phyloP scores from a whole-genome alignment of 306 rosid genomes.

The Ochetophila trinervis region DNA sequence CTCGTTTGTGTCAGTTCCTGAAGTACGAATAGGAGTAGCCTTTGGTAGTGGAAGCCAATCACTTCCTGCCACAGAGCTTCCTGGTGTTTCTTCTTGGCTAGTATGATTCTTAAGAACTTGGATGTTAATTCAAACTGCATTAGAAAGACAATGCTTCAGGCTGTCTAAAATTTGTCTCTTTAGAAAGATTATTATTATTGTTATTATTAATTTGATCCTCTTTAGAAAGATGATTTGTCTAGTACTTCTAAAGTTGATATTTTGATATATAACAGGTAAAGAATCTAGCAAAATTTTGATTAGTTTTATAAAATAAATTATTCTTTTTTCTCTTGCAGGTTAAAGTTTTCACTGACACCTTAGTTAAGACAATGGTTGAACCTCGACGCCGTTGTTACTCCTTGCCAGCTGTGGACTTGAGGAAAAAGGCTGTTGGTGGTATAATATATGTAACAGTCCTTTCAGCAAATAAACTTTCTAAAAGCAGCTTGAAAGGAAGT shows the following conservation, averaged over 20 bases:
- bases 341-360: conserved; percentile 68
- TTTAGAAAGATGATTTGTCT: too few species aligned
- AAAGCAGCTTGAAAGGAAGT: conserved; percentile 58
- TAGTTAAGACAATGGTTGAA: conserved; percentile 93
- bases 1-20: conserved; percentile 81
- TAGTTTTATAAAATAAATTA: not conserved
- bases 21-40: conserved; percentile 89
- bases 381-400: conserved; percentile 89
- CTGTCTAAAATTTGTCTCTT: not conserved
- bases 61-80: conserved; percentile 92
- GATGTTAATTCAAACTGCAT: not conserved
- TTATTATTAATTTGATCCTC: too few species aligned
- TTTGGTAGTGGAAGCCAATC: conserved; percentile 99
- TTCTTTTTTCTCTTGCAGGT: conserved; percentile 43
- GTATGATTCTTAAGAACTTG: conserved; percentile 38
- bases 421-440: conserved; percentile 84
- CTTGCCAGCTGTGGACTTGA: conserved; percentile 69
- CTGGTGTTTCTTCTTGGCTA: conserved; percentile 95
- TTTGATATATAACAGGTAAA: too few species aligned
- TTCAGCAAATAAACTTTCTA: conserved; percentile 72
- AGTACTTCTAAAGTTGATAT: too few species aligned
- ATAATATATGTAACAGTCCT: conserved; percentile 69
- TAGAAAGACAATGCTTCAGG: not conserved
- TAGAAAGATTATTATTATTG: too few species aligned
- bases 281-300: too few species aligned